Conservation (phyloP, 371 early-diverging fungal species). For the Mortierella sp. region DNA sequence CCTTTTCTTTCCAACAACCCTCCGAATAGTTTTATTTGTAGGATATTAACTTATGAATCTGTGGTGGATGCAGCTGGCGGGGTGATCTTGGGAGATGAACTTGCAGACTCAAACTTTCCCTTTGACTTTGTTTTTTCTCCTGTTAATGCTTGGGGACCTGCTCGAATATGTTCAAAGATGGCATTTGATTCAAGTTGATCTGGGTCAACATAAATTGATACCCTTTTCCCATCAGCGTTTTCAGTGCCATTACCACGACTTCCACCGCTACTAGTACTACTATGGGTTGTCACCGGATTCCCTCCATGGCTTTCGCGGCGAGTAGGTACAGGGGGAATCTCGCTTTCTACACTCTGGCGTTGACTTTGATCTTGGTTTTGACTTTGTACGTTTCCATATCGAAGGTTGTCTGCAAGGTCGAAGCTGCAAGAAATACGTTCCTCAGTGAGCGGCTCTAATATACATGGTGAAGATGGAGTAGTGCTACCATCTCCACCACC, state of each 20-base stretch:
- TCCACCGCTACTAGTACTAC: background rate
- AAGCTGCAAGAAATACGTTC: constrained; percentile 18
- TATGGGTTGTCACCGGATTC: background rate
- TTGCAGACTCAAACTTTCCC: no score
- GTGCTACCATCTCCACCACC: background rate
- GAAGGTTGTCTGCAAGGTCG: constrained; percentile 6
- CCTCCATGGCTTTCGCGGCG: constrained; percentile 10
- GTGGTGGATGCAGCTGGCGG: background rate
- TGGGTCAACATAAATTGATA: constrained; percentile 19
- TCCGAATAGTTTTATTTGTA: no score
- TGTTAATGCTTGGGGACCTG: constrained; percentile 35
- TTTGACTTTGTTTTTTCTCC: background rate
- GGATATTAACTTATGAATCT: background rate
- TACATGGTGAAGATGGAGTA: background rate
- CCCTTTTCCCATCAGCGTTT: background rate
- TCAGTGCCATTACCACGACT: background rate
- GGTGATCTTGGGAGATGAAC: background rate
- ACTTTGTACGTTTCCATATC: background rate
- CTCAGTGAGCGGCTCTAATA: constrained; percentile 8
- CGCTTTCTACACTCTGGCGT: constrained; percentile 13
- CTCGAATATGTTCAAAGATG: constrained; percentile 26
- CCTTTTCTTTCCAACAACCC: background rate
- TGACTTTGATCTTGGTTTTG: background rate
- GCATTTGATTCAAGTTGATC: constrained; percentile 30
- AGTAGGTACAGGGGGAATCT: background rate